Percentiles rank a stretch among this genome's conserved stretches.
Evolutionary conservation across 1,139 yeast genomes (phyloP).

Genomic region (Suhomyces guaymorum): DNA sequence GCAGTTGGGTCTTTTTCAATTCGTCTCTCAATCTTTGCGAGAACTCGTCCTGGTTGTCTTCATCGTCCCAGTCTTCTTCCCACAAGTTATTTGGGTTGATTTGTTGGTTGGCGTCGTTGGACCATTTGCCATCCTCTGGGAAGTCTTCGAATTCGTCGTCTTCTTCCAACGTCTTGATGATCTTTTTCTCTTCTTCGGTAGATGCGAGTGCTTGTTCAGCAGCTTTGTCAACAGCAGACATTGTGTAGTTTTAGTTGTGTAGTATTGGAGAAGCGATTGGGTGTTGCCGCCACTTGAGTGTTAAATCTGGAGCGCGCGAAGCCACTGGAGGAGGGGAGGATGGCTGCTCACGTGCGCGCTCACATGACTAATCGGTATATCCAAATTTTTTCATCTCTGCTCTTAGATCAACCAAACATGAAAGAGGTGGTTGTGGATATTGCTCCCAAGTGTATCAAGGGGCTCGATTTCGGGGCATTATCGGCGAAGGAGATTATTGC

Average conservation of each 20-base stretch:
- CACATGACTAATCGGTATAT: slow-evolving; percentile 1
- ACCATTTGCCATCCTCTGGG: slow-evolving; percentile 73
- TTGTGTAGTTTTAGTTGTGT: slow-evolving; percentile 4
- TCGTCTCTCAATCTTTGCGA: slow-evolving; percentile 63
- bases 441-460: slow-evolving; percentile 88
- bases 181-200: slow-evolving; percentile 28
- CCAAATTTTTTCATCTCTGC: slow-evolving; percentile 8
- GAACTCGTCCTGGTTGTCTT: slow-evolving; percentile 84
- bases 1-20: slow-evolving; percentile 31
- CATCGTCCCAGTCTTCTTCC: slow-evolving; percentile 98
- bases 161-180: slow-evolving; percentile 71
- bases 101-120: slow-evolving; percentile 40
- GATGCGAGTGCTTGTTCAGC: slow-evolving; percentile 10
- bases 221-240: slow-evolving; percentile 11
- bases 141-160: slow-evolving; percentile 96
- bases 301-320: background rate
- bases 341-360: background rate
- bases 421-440: slow-evolving; percentile 76
- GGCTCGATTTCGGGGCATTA: slow-evolving; percentile 89
- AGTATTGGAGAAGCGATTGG: too few relatives aligned
- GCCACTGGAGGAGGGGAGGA: background rate
- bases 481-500: slow-evolving; percentile 89
- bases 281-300: too few relatives aligned
- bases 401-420: slow-evolving; percentile 38
- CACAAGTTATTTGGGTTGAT: slow-evolving; percentile 55